phyloP scores from a whole-genome alignment of 2,329 filamentous ascomycete genomes.

The Microcyclospora tardicrescens region DNA sequence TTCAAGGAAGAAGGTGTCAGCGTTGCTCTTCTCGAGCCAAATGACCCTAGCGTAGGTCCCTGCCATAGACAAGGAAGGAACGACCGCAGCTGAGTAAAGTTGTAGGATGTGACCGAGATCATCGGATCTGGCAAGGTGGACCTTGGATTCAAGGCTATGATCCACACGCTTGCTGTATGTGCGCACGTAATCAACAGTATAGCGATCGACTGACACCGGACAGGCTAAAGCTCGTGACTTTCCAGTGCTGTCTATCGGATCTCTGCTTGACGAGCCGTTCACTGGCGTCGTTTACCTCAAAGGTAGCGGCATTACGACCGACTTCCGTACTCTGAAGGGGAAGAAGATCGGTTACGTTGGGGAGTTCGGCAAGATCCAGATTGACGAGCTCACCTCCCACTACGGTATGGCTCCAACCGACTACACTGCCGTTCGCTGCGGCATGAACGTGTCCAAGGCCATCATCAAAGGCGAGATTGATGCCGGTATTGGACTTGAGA shows the following conservation, averaged over 20 bases:
- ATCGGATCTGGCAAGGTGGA: constrained; percentile 65
- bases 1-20: constrained; percentile 66
- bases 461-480: constrained; percentile 62
- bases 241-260: constrained; percentile 59
- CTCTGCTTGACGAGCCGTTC: constrained; percentile 66
- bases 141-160: constrained; percentile 74
- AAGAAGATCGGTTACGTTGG: constrained; percentile 70
- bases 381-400: constrained; percentile 66
- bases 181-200: neutral
- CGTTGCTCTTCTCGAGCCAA: constrained; percentile 63
- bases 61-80: neutral
- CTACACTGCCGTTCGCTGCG: constrained; percentile 65
- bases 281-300: constrained; percentile 69
- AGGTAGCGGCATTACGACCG: constrained; percentile 57
- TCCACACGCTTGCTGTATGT: constrained; percentile 58
- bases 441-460: constrained; percentile 69
- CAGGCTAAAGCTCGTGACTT: constrained; percentile 66
- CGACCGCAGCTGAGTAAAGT: neutral
- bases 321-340: constrained; percentile 62
- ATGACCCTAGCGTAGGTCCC: constrained; percentile 54
- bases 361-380: constrained; percentile 72
- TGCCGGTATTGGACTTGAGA: constrained; percentile 65
- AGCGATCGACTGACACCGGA: neutral
- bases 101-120: constrained; percentile 63
- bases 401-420: constrained; percentile 61